Percentiles rank a stretch among this genome's conserved stretches.
Evolutionary conservation across 768 basidiomycete genomes (phyloP).

Genomic region (Mycena filopes): DNA sequence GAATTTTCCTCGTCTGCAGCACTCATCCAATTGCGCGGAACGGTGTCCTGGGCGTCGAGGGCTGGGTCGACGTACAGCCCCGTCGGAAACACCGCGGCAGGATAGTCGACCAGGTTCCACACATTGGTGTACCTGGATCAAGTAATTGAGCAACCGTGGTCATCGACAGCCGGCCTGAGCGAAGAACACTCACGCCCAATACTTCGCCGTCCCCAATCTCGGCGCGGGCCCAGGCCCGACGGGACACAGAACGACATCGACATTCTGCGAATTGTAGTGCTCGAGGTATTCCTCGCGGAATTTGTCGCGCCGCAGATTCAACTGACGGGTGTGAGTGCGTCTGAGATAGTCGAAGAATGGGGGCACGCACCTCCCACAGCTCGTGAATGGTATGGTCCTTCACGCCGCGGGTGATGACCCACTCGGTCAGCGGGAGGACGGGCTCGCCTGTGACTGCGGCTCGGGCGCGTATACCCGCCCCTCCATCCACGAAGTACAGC

Average conservation of each 20-base stretch:
- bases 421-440: slow-evolving; percentile 21
- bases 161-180: neutral
- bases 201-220: slow-evolving; percentile 10
- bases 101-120: slow-evolving; percentile 2
- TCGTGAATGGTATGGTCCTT: slow-evolving; percentile 12
- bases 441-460: slow-evolving; percentile 18
- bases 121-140: slow-evolving; percentile 8
- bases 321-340: neutral
- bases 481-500: slow-evolving; percentile 25
- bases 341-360: neutral
- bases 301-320: neutral
- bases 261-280: slow-evolving; percentile 16
- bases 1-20: neutral
- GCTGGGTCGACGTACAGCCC: neutral
- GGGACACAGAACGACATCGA: slow-evolving; percentile 16
- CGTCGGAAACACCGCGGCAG: slow-evolving; percentile 1
- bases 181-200: slow-evolving; percentile 8
- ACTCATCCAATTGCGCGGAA: neutral
- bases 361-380: slow-evolving; percentile 2
- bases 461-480: slow-evolving; percentile 8
- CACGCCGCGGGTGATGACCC: slow-evolving; percentile 17
- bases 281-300: slow-evolving; percentile 3
- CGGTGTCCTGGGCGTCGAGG: neutral
- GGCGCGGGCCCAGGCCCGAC: slow-evolving; percentile 13
- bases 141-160: neutral